A percentile compares a stretch with the other conserved stretches of the same genome.
phyloP scores from a whole-genome alignment of 2,329 filamentous ascomycete genomes.

The Parafenestella ontariensis region DNA sequence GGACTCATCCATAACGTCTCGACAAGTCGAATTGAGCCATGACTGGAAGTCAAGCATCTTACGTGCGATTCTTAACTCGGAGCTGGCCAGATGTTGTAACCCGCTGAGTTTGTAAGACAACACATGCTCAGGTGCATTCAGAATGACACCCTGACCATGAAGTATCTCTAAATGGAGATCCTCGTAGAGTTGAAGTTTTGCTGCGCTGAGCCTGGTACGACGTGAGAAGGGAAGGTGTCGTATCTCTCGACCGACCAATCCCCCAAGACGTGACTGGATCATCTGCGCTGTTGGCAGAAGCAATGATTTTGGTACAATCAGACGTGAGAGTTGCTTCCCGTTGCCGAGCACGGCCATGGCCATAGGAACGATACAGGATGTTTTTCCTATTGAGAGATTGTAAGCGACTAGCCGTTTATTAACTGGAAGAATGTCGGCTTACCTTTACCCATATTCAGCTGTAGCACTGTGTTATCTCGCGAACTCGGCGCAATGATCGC shows the following conservation, averaged over 20 bases:
- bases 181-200: not conserved
- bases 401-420: slow-evolving; percentile 49
- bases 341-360: slow-evolving; percentile 49
- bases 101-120: slow-evolving; percentile 68
- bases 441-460: slow-evolving; percentile 43
- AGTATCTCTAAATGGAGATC: slow-evolving; percentile 30
- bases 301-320: slow-evolving; percentile 64
- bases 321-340: slow-evolving; percentile 56
- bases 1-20: slow-evolving; percentile 69
- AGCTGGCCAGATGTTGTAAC: slow-evolving; percentile 60
- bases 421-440: slow-evolving; percentile 37
- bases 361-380: slow-evolving; percentile 54
- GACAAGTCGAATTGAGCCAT: slow-evolving; percentile 56
- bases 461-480: slow-evolving; percentile 33
- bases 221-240: slow-evolving; percentile 67
- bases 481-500: slow-evolving; percentile 57
- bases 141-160: slow-evolving; percentile 57
- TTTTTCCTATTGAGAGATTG: slow-evolving; percentile 57
- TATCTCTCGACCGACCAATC: slow-evolving; percentile 62
- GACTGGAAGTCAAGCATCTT: slow-evolving; percentile 58
- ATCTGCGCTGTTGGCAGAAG: slow-evolving; percentile 53
- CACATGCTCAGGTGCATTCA: slow-evolving; percentile 66
- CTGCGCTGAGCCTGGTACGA: slow-evolving; percentile 26
- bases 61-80: slow-evolving; percentile 46
- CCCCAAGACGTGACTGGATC: slow-evolving; percentile 62